A percentile compares a stretch with the other conserved stretches of the same genome.
Evolutionary conservation across 164 flowering plant genomes (phyloP).

Genomic region (Macadamia integrifolia): DNA sequence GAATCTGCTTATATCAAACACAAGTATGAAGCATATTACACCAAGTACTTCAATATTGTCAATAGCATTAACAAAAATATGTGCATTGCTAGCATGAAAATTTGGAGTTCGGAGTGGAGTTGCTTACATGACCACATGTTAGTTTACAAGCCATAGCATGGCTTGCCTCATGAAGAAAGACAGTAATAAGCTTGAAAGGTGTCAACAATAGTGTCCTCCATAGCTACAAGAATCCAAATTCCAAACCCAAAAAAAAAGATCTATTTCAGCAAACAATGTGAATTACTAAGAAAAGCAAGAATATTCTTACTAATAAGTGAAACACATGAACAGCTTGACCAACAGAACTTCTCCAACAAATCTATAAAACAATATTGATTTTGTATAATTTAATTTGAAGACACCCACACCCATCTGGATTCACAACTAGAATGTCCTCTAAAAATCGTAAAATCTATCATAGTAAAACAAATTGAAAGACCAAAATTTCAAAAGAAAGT

Average conservation of each 20-base stretch:
- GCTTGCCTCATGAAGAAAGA: slow-evolving; percentile 49
- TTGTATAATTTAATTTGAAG: neutral
- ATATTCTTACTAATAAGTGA: neutral
- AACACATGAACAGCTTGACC: neutral
- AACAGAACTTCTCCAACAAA: neutral
- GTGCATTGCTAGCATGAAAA: neutral
- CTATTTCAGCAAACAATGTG: neutral
- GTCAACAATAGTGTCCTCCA: slow-evolving; percentile 46
- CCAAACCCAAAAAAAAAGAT: neutral
- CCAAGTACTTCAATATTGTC: neutral
- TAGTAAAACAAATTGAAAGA: neutral
- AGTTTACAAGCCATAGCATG: slow-evolving; percentile 53
- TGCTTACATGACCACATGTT: slow-evolving; percentile 41
- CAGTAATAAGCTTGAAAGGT: slow-evolving; percentile 53
- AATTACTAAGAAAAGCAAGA: neutral
- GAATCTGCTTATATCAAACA: too few relatives aligned
- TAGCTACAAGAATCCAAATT: slow-evolving; percentile 22
- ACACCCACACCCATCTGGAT: neutral
- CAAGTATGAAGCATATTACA: neutral
- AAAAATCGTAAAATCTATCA: neutral
- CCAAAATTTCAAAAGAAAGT: too few relatives aligned
- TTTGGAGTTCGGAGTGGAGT: neutral
- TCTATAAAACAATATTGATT: neutral
- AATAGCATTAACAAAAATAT: too few relatives aligned
- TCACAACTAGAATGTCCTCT: neutral